Evolutionary conservation across 805 yeast species (phyloP).

Genomic region (Soucietia sequanensis): DNA sequence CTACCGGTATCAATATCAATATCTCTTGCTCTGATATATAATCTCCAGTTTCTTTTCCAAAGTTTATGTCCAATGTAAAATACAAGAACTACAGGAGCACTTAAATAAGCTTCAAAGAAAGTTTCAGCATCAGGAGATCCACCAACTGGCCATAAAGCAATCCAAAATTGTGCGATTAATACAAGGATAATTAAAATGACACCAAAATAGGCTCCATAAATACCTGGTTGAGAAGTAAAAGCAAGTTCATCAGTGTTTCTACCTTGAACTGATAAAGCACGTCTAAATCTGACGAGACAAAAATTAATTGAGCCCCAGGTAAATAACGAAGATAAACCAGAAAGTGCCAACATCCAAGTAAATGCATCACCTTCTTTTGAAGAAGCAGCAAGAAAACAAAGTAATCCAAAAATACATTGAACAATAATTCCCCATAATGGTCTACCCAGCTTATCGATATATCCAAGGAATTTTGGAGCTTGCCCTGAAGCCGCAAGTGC

Average conservation of each 20-base stretch:
- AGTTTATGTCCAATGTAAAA: slow-evolving; percentile 60
- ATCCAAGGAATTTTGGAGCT: slow-evolving; percentile 44
- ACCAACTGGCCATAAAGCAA: slow-evolving; percentile 71
- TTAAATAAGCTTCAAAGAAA: slow-evolving; percentile 68
- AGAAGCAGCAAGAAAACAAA: slow-evolving; percentile 47
- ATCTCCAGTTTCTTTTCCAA: slow-evolving; percentile 39
- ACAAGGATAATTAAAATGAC: slow-evolving; percentile 55
- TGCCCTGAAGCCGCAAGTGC: slow-evolving; percentile 45
- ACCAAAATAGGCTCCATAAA: slow-evolving; percentile 67
- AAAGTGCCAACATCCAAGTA: slow-evolving; percentile 48
- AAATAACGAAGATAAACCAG: slow-evolving; percentile 48
- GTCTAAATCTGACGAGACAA: slow-evolving; percentile 49
- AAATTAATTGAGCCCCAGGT: slow-evolving; percentile 50
- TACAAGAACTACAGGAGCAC: slow-evolving; percentile 59
- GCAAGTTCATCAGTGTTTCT: slow-evolving; percentile 67
- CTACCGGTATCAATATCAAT: slow-evolving; percentile 39
- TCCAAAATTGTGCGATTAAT: slow-evolving; percentile 78
- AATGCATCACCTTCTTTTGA: slow-evolving; percentile 38
- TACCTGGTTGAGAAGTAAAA: slow-evolving; percentile 66
- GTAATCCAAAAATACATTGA: slow-evolving; percentile 40
- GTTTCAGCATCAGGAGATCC: slow-evolving; percentile 40
- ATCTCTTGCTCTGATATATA: slow-evolving; percentile 29
- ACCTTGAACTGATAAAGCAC: slow-evolving; percentile 64
- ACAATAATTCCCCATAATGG: slow-evolving; percentile 45
- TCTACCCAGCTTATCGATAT: slow-evolving; percentile 50